Evolutionary conservation across 2,329 filamentous ascomycete genomes (phyloP), one percentile per base, ranked within the genome.

Genomic region (Fusarium falciforme): DNA sequence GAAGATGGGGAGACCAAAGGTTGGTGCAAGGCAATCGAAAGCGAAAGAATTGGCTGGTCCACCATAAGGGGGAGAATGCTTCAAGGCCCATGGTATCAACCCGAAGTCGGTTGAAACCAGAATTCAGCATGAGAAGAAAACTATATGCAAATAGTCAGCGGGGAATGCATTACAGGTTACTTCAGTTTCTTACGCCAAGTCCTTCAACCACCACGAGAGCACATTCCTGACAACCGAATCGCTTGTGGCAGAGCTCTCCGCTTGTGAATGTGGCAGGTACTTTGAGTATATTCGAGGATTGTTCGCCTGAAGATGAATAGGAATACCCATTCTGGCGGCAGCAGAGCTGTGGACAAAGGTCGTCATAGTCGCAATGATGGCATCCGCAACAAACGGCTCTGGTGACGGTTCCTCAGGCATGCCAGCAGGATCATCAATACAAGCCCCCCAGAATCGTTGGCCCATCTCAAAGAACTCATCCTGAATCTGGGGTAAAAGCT

Each of bases 31-130:
- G 42, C 0, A 49, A 22, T 7, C 14, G 31, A 8, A 61, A 49
- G 11, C 59, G 59, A 2, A 49, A 44, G 42, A 61, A 61, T 9
- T 61, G 59, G 11, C 59, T 36, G 14, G 40, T 35, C 59, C 59
- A 61, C 59, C 59, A 61, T 1, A 61, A 12, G 1, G 59, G 59
- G 0, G 59, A 61, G 59, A 61, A 61, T 1, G 59, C 0, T 17
- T 61, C 59, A 36, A 61, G 59, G 5, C 59, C 59, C 42, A 61
- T 61, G 10, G 20, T 61, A 16, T 61, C 20, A n/a, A 61, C 59
- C 8, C 59, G 59, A 14, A 61, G 33, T 11, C 33, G 14, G 54
- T 58, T 58, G 54, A 58, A 20, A 0, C 54, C 54, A 7, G 54
- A 58, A 10, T 25, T 58, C 1, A 58, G 20, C 54, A 58, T 58